Evolutionary conservation across 2,329 filamentous ascomycete species (phyloP), one percentile per base, ranked within the genome.

Genomic region (Xylaria sp.): DNA sequence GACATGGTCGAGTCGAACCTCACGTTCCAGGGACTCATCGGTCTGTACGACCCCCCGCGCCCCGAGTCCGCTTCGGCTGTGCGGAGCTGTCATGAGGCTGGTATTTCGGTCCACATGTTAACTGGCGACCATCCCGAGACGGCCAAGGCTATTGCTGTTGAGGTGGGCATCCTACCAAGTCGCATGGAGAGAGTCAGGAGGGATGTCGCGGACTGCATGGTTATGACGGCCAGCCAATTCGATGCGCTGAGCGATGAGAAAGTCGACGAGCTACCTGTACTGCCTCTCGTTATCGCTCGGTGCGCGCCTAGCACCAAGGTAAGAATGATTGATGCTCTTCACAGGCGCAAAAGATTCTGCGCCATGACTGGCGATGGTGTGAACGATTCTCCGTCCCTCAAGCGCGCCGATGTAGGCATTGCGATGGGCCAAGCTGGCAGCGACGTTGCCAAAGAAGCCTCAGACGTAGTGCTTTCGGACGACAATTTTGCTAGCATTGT

Each of bases 341-440:
- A 91, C 73, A 82, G 89, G 28, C 84, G 89, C 25, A 82, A 83
- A 50, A 82, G 79, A 50, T 91, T 89, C 74, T 87, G 84, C 54
- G 89, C 89, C 38, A 91, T 92, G 88, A 92, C 89, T 54, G 89
- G 89, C 61, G 89, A 92, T 69, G 89, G 89, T 63, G 89, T 91
- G 47, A 92, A 92, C 71, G 89, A 92, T 71, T 88, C 87, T 2
- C 89, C 89, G 1, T 89, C 88, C 3, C 82, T 92, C 19, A 87
- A 89, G 71, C 82, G 84, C 55, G 86, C 89, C 2, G 89, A 92
- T 72, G 88, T 92, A 3, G 89, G 89, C 61, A 92, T 92, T 69
- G 87, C 86, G 33, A 89, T 89, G 86, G 87, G 68, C 5, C 63
- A 55, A 64, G 77, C 84, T 7, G 87, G 87, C 2, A 87, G 83